A percentile compares a stretch with the other conserved stretches of the same genome.
phyloP scores from a whole-genome alignment of 2,329 filamentous ascomycete genomes.

The Ophiosphaerella korrae region DNA sequence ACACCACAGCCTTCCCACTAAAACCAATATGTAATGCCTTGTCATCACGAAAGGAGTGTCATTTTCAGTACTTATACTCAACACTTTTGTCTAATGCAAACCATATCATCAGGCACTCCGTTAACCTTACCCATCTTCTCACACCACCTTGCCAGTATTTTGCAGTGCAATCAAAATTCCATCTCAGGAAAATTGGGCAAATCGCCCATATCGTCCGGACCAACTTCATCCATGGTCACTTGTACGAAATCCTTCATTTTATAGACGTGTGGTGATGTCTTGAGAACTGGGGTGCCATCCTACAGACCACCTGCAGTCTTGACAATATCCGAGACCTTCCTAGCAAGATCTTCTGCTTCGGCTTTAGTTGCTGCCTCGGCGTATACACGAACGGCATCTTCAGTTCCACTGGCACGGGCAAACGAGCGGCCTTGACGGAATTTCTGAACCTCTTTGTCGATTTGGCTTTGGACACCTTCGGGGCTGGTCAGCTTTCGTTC shows the following conservation, averaged over 20 bases:
- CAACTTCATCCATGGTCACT: no score
- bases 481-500: slow-evolving; percentile 86
- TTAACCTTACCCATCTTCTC: no score
- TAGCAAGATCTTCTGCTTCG: slow-evolving; percentile 89
- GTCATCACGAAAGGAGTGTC: no score
- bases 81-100: no score
- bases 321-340: slow-evolving; percentile 78
- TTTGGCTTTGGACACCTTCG: slow-evolving; percentile 77
- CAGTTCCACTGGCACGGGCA: slow-evolving; percentile 89
- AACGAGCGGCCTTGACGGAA: slow-evolving; percentile 90
- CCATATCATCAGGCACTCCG: no score
- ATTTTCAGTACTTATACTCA: no score
- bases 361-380: slow-evolving; percentile 88
- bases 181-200: no score
- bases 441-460: slow-evolving; percentile 86
- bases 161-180: no score
- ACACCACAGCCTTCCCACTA: no score
- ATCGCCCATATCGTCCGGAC: no score
- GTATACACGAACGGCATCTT: slow-evolving; percentile 95
- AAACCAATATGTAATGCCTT: no score
- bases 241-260: neutral
- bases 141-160: no score
- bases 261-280: neutral
- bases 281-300: slow-evolving; percentile 8
- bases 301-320: slow-evolving; percentile 49